Evolutionary conservation across 2,329 filamentous ascomycete species (phyloP).

Genomic region (Cercospora sesami): DNA sequence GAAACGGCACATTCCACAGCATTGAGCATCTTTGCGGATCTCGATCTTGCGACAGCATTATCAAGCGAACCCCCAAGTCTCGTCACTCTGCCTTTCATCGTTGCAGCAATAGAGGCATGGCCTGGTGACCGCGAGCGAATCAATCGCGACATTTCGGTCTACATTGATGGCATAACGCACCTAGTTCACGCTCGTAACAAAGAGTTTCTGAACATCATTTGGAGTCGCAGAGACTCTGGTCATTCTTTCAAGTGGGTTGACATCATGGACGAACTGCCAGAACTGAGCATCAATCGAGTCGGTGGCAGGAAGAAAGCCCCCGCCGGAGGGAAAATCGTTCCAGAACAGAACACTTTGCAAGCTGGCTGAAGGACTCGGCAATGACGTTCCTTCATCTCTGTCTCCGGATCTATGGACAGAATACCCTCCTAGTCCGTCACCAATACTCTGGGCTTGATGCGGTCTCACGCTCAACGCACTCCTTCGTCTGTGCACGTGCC

Average conservation of each 20-base stretch:
- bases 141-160: not conserved
- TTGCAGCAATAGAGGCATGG: constrained; percentile 4
- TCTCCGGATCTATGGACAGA: not conserved
- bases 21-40: constrained; percentile 7
- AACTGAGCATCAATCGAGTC: constrained; percentile 9
- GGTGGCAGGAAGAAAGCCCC: not conserved
- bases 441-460: not conserved
- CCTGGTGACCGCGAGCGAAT: not conserved
- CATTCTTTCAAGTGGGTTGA: constrained; percentile 13
- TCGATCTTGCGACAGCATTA: constrained; percentile 2
- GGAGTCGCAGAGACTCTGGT: not conserved
- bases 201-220: not conserved
- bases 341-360: not conserved
- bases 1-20: not conserved
- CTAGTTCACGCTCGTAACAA: not conserved
- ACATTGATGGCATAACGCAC: constrained; percentile 8
- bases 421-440: not conserved
- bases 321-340: not conserved
- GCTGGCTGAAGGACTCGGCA: not conserved
- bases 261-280: constrained; percentile 5
- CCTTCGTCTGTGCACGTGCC: not conserved
- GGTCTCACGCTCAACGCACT: not conserved
- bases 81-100: constrained; percentile 4
- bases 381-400: not conserved
- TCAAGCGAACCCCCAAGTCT: not conserved